A percentile compares a stretch with the other conserved stretches of the same genome.
phyloP scores from a whole-genome alignment of 2,329 filamentous ascomycete genomes.

The Exophiala aquamarina region DNA sequence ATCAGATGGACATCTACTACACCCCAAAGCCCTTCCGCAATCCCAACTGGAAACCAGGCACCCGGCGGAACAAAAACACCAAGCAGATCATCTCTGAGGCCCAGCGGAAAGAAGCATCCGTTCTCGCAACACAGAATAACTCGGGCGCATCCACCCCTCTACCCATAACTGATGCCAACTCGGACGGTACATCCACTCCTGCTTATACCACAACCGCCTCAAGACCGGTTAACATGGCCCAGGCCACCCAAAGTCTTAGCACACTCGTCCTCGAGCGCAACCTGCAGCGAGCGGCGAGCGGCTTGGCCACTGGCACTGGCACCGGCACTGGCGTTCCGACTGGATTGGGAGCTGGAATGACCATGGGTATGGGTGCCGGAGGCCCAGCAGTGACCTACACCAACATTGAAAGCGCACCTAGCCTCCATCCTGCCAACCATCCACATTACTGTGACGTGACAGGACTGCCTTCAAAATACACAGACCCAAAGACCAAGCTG shows the following conservation, averaged over 20 bases:
- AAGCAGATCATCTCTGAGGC: slow-evolving; percentile 94
- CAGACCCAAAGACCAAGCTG: slow-evolving; percentile 90
- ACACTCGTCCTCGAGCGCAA: slow-evolving; percentile 88
- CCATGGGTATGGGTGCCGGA: slow-evolving; percentile 1
- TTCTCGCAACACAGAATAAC: slow-evolving; percentile 77
- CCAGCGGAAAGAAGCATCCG: slow-evolving; percentile 83
- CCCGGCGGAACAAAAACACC: slow-evolving; percentile 97
- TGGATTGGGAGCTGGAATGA: slow-evolving; percentile 28
- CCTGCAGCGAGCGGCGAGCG: slow-evolving; percentile 34
- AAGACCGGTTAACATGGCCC: slow-evolving; percentile 72
- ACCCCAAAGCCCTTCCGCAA: slow-evolving; percentile 89
- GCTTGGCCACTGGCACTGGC: background rate
- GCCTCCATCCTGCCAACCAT: slow-evolving; percentile 71
- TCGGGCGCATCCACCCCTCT: slow-evolving; percentile 74
- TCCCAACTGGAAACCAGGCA: slow-evolving; percentile 83
- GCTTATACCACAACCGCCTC: slow-evolving; percentile 31
- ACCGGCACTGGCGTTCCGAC: background rate
- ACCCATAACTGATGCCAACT: slow-evolving; percentile 36
- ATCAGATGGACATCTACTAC: slow-evolving; percentile 86
- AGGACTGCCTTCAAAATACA: slow-evolving; percentile 84
- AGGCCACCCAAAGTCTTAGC: slow-evolving; percentile 81
- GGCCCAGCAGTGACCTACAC: slow-evolving; percentile 84
- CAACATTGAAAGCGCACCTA: slow-evolving; percentile 93
- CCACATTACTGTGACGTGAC: slow-evolving; percentile 96
- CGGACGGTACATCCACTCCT: slow-evolving; percentile 42